phyloP scores from a whole-genome alignment of 108 stramenopile species.

The Skeletonema grethae region DNA sequence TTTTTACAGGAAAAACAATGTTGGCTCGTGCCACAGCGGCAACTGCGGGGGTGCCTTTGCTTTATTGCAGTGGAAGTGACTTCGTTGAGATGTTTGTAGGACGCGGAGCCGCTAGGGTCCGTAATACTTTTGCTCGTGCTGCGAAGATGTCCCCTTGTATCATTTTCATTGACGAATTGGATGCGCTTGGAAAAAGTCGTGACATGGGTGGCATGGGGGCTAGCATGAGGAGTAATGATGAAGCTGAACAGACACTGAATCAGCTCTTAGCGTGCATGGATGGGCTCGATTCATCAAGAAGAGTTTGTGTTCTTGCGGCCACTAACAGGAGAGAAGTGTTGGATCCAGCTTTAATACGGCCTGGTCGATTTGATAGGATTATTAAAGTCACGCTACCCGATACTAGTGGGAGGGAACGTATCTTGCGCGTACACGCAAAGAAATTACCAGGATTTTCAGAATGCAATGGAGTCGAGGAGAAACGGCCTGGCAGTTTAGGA shows the following conservation, averaged over 20 bases:
- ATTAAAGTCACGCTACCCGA: conserved; percentile 86
- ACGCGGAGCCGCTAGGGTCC: conserved; percentile 90
- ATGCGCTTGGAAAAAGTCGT: conserved; percentile 84
- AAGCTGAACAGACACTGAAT: conserved; percentile 90
- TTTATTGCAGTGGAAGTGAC: conserved; percentile 84
- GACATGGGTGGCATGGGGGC: conserved; percentile 59
- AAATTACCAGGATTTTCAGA: conserved; percentile 82
- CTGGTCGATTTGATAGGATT: conserved; percentile 95
- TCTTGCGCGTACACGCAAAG: conserved; percentile 86
- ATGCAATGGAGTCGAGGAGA: conserved; percentile 61
- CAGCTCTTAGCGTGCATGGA: conserved; percentile 89
- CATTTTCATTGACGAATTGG: conserved; percentile 89
- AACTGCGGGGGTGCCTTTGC: conserved; percentile 81
- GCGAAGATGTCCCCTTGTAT: conserved; percentile 72
- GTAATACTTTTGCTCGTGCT: conserved; percentile 81
- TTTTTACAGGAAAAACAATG: conserved; percentile 74
- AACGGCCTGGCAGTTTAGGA: conserved; percentile 60
- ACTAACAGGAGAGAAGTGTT: conserved; percentile 86
- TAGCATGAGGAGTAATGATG: conserved; percentile 67
- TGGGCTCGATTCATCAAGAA: conserved; percentile 71
- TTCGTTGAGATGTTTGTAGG: conserved; percentile 93
- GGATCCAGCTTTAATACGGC: conserved; percentile 89
- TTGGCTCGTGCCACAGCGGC: conserved; percentile 87
- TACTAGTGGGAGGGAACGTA: conserved; percentile 73
- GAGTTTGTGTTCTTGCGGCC: conserved; percentile 86